phyloP scores from a whole-genome alignment of 345 rosid genomes.

The Corchorus capsularis region DNA sequence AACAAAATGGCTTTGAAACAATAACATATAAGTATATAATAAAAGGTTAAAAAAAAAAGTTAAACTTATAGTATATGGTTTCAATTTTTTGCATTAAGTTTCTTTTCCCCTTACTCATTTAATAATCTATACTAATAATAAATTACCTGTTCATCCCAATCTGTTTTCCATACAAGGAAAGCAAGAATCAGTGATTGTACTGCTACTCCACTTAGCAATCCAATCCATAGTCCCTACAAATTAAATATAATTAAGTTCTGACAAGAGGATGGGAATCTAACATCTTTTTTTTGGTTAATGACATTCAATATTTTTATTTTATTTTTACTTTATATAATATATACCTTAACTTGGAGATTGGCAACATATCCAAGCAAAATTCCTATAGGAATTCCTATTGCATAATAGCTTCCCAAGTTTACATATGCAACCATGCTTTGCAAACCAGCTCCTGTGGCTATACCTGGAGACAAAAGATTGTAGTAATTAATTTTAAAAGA shows the following conservation, averaged over 20 bases:
- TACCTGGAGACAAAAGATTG: conserved; percentile 32
- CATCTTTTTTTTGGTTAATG: no score
- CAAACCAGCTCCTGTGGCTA: conserved; percentile 52
- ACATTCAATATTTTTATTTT: no score
- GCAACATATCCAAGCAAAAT: conserved; percentile 32
- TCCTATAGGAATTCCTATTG: conserved; percentile 46
- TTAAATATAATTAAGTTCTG: background rate
- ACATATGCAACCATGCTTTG: conserved; percentile 46
- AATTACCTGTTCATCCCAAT: conserved; percentile 38
- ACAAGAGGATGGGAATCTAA: no score
- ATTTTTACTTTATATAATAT: no score
- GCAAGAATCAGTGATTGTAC: conserved; percentile 30
- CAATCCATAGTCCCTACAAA: conserved; percentile 42
- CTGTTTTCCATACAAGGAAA: conserved; percentile 30
- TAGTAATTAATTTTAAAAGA: no score
- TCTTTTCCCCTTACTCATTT: no score
- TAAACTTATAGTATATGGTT: no score
- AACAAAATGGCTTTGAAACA: background rate
- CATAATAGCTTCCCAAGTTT: conserved; percentile 52
- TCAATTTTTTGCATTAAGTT: no score
- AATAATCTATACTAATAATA: no score
- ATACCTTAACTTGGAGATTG: background rate
- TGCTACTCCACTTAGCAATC: conserved; percentile 33
- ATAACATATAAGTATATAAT: no score
- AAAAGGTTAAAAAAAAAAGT: no score